Evolutionary conservation across 805 yeast species (phyloP), one percentile per base, ranked within the genome.

Genomic region (Metschnikowia peoriensis): DNA sequence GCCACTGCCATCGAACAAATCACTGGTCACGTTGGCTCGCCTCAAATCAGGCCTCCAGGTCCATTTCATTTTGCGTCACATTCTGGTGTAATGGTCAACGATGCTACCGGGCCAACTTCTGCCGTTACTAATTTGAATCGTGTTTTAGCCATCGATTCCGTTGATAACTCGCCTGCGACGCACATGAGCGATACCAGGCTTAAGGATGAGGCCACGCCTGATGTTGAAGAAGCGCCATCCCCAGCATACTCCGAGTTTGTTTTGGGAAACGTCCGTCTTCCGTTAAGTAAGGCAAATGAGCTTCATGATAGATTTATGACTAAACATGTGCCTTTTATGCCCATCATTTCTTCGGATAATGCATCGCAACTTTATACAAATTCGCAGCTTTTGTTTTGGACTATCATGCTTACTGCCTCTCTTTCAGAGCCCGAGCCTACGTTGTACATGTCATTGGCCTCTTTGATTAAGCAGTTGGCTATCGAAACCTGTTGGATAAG

Each of bases 401-500:
- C 96, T 0, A 93, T 91, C 2, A 87, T 89, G 75, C 74, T 89
- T 43, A 89, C 96, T 0, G 96, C 97, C 0, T 84, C 94, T 43
- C 72, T 87, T 16, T 84, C 96, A 0, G 96, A 91, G 61, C 93
- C 96, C 0, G 93, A 88, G 46, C 97, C 97, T 3, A 78, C 88
- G 0, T 66, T 90, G 44, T 92, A 92, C 72, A 81, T 82, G 68
- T 78, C 86, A 29, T 72, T 91, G 44, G 86, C 94, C 14, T 82
- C 89, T 1, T 75, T 89, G 41, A 88, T 92, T 59, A 89, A 88
- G 62, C 94, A 89, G 62, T 72, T 91, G 59, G 96, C 96, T 0
- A 89, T 89, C 49, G 96, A 89, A 63, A 89, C 96, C 0, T 90
- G 97, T 69, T 89, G 97, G 96, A 83, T 91, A 46, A 75, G 92